Percentiles rank a stretch among this genome's conserved stretches.
phyloP scores from a whole-genome alignment of 2,329 filamentous ascomycete species.

The Fusarium beomiforme region DNA sequence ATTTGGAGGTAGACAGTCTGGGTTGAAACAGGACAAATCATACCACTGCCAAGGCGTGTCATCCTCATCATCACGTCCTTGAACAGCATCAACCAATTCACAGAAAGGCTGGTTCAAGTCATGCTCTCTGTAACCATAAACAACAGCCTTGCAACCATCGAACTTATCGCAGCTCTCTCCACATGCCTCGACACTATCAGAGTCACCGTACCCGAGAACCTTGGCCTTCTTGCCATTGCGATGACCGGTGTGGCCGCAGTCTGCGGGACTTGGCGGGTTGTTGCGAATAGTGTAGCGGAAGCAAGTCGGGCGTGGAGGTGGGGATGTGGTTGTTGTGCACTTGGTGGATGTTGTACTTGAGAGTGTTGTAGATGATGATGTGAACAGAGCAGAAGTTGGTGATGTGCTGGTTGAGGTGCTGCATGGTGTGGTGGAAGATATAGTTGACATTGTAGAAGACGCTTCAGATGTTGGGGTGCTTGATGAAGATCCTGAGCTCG shows the following conservation, averaged over 20 bases:
- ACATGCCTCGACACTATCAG: constrained; percentile 24
- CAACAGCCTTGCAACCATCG: constrained; percentile 12
- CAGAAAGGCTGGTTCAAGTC: constrained; percentile 30
- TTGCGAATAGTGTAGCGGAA: constrained; percentile 27
- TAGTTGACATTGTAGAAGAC: background rate
- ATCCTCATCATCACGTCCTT: constrained; percentile 12
- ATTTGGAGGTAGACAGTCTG: constrained; percentile 18
- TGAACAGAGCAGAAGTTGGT: background rate
- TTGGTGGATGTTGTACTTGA: background rate
- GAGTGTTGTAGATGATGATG: background rate
- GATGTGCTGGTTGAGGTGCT: background rate
- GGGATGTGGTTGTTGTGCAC: background rate
- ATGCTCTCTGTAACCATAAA: constrained; percentile 22
- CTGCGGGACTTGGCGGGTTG: background rate
- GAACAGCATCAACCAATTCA: constrained; percentile 8
- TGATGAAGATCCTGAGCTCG: background rate
- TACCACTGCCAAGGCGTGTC: constrained; percentile 27
- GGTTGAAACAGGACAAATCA: constrained; percentile 28
- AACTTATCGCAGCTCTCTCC: constrained; percentile 27
- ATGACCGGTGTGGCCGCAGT: constrained; percentile 18
- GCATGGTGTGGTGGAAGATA: background rate
- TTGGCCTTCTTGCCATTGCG: constrained; percentile 14
- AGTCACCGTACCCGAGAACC: constrained; percentile 20
- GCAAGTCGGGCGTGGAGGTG: constrained; percentile 16
- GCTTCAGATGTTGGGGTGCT: background rate